A percentile compares a stretch with the other conserved stretches of the same genome.
These are phyloP conservation scores for Eutrema japonicum DNA, from an alignment of 345 rosid genomes.

Conservation along the genomic window DNA sequence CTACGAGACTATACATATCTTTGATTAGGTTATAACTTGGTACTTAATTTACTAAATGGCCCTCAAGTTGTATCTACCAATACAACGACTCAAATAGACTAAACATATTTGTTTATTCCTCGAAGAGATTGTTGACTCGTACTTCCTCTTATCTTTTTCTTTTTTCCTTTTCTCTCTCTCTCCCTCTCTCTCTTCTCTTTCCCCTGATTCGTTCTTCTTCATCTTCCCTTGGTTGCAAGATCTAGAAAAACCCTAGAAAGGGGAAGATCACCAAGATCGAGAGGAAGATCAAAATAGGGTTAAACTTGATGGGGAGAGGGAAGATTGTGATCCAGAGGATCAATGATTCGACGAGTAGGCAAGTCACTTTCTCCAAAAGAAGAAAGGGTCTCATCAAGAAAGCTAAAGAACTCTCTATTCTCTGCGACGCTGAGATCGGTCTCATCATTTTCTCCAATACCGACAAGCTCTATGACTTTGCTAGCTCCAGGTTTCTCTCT, in stretches of 20 bases:
- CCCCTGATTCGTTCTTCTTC: slow-evolving; percentile 35
- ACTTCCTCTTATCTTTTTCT: not conserved
- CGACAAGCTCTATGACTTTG: slow-evolving; percentile 70
- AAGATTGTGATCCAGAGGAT: slow-evolving; percentile 76
- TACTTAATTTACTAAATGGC: slow-evolving; percentile 19
- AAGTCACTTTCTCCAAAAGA: slow-evolving; percentile 76
- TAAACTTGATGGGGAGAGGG: slow-evolving; percentile 70
- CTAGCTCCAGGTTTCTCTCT: slow-evolving; percentile 55
- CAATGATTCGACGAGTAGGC: slow-evolving; percentile 71
- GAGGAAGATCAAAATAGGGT: slow-evolving; percentile 16
- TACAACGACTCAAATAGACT: slow-evolving; percentile 19
- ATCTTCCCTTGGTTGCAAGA: slow-evolving; percentile 32
- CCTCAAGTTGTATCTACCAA: slow-evolving; percentile 19
- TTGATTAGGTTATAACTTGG: slow-evolving; percentile 6
- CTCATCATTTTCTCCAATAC: slow-evolving; percentile 66
- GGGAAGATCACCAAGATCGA: slow-evolving; percentile 20
- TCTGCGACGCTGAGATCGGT: slow-evolving; percentile 73
- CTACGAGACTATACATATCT: not conserved
- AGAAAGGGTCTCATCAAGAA: slow-evolving; percentile 78
- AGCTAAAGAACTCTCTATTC: slow-evolving; percentile 73
- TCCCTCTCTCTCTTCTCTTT: slow-evolving; percentile 22
- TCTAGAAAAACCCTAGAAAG: slow-evolving; percentile 47
- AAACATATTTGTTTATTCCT: slow-evolving; percentile 29
- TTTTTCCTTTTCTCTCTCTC: not conserved
- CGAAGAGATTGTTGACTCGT: slow-evolving; percentile 33